Evolutionary conservation across 176 grass and related monocot genomes (phyloP), one percentile per base, ranked within the genome.

Genomic region (Ampelocalamus luodianensis): DNA sequence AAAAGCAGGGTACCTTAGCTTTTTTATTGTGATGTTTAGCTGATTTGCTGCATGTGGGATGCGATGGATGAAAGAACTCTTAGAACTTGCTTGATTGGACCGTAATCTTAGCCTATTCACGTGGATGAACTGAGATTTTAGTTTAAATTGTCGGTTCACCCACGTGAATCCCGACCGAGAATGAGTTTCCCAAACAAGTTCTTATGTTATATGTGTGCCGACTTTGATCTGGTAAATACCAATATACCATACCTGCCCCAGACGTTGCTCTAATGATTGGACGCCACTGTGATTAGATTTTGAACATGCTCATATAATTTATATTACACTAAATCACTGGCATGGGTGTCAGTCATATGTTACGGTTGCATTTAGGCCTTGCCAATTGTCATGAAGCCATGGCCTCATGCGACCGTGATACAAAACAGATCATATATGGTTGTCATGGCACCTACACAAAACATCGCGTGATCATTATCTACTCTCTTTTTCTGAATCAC

Each of bases 141-240:
- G 42, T 43, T 43, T 1, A 43, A 43, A 43, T 10, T 43, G 1
- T 10, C 2, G 8, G 42, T 0, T 8, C 7, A 43, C 8, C 1
- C 8, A 43, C 0, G 7, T 43, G 42, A 2, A 43, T 43, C 42
- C 42, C 8, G 42, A 2, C 42, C 9, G 1, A 8, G 8, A 43
- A 2, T 43, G 8, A 8, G 2, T 9, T 0, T 43, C 5, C 42
- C 8, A 43, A 10, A 43, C 42, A 10, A 43, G 42, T 1, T 10
- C 42, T 43, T 34, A 34, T 1, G 32, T 34, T 34, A 34, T 34
- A 34, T 34, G 46, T 15, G 46, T 49, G 58, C 55, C n/a, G 16
- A 70, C 65, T 53, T 83, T 42, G 4, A 69, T 87, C 12, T 50
- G 63, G 65, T 63, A 61, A 70, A 32, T 26, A 45, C 62, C 10